Evolutionary conservation across 2,329 filamentous ascomycete genomes (phyloP).

Genomic region (Sclerotinia nivalis): DNA sequence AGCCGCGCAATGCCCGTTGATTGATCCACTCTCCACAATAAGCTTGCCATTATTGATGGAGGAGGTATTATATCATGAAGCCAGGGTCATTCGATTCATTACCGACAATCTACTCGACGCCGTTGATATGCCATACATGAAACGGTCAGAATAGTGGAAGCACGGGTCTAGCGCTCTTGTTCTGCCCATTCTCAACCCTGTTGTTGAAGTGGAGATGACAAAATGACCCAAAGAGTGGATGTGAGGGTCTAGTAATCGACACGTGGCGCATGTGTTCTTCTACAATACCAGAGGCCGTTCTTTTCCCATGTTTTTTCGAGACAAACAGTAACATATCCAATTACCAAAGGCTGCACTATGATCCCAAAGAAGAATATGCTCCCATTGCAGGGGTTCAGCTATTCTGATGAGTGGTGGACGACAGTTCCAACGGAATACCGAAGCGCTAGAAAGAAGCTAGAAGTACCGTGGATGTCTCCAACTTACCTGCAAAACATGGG

Average conservation of each 20-base stretch:
- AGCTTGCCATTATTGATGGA: neutral
- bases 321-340: neutral
- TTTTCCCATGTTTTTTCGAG: neutral
- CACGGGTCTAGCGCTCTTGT: neutral
- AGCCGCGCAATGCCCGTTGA: too few relatives aligned
- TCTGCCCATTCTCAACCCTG: neutral
- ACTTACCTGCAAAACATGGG: too few relatives aligned
- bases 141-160: neutral
- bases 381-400: neutral
- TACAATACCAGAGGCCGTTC: neutral
- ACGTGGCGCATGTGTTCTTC: neutral
- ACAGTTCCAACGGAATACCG: neutral
- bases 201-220: constrained; percentile 6
- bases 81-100: neutral
- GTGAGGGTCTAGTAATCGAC: constrained; percentile 6
- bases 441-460: neutral
- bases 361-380: neutral
- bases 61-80: neutral
- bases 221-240: constrained; percentile 7
- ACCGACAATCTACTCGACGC: neutral
- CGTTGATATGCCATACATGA: neutral
- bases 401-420: neutral
- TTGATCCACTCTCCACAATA: neutral
- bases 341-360: neutral
- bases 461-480: neutral